A percentile compares a stretch with the other conserved stretches of the same genome.
Conservation (phyloP, 805 yeast species). For the Cyberlindnera americana region DNA sequence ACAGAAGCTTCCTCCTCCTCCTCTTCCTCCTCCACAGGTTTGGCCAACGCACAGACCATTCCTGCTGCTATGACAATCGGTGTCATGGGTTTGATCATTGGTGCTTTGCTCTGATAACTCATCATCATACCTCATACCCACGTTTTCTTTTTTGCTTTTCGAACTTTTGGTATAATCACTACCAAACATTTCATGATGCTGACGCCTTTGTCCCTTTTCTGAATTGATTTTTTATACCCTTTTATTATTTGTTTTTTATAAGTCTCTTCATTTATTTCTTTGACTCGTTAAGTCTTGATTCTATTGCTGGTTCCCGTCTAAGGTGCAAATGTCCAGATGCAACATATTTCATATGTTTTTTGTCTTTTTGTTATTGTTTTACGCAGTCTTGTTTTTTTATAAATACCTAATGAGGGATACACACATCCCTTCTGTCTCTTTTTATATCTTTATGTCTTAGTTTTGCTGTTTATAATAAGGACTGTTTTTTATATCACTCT, state of each 20-base stretch:
- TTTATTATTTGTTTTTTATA: background rate
- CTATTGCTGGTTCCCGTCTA: conserved; percentile 6
- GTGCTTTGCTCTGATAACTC: conserved; percentile 26
- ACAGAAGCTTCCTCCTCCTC: conserved; percentile 28
- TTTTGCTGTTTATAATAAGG: conserved; percentile 8
- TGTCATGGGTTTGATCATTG: conserved; percentile 27
- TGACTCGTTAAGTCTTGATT: conserved; percentile 1
- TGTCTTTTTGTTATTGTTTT: background rate
- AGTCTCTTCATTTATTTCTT: conserved; percentile 1
- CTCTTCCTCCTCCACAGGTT: conserved; percentile 32
- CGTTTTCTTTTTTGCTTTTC: too few relatives aligned
- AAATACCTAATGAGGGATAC: too few relatives aligned
- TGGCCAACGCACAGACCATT: conserved; percentile 25
- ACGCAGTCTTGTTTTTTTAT: conserved; percentile 3
- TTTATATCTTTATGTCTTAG: conserved; percentile 2
- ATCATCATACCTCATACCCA: too few relatives aligned
- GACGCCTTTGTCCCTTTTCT: background rate
- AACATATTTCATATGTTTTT: background rate
- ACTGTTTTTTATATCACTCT: conserved; percentile 7
- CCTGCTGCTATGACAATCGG: conserved; percentile 29
- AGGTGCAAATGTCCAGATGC: background rate
- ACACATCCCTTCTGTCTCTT: background rate
- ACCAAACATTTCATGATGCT: background rate
- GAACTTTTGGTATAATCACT: too few relatives aligned
- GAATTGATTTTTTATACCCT: background rate